Evolutionary conservation across 2,329 filamentous ascomycete species (phyloP), one percentile per base, ranked within the genome.

Genomic region (Aspergillus aculeatinus): DNA sequence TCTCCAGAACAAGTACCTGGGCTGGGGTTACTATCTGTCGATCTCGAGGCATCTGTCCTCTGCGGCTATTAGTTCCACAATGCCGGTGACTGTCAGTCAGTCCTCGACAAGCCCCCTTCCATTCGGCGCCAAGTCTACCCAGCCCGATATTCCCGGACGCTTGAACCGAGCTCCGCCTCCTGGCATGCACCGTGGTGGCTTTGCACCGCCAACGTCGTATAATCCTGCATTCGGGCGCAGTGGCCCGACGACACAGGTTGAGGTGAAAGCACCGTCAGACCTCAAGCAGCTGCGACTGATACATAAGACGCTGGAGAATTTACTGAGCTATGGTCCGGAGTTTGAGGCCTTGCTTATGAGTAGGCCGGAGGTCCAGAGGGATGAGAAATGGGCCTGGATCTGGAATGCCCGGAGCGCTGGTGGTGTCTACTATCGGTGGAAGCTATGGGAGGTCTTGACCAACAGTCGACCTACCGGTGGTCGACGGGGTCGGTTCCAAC

Each of bases 291-390:
- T 97, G 0, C 88, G 88, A 60, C 83, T 96, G 49, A 96, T 98
- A 62, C 94, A 98, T 77, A 93, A 89, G 72, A 90, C 92, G 0
- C 83, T 96, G 35, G 94, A 98, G 70, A 84, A 85, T 2, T 81
- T 98, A 0, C 79, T 97, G 9, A 85, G 87, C 23, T 87, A 95
- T 66, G 92, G 93, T 0, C 87, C 91, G 0, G 91, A 95, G 70
- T 96, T 96, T 62, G 95, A 99, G 76, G 92, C 93, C 5, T 81
- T 96, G 2, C 83, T 99, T 6, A 98, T 98, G 95, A 89, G 88
- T 53, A 83, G 91, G 19, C 86, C 90, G 0, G 87, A 92, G 57
- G 89, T 98, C 1, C 91, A 96, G 72, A 84, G 83, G 47, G 91
- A 96, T 61, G 91, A 96, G 74, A 92, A 89, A 65, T 98, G 94